phyloP scores from a whole-genome alignment of 148 eudicot genomes.

The Amaranthus cruentus region DNA sequence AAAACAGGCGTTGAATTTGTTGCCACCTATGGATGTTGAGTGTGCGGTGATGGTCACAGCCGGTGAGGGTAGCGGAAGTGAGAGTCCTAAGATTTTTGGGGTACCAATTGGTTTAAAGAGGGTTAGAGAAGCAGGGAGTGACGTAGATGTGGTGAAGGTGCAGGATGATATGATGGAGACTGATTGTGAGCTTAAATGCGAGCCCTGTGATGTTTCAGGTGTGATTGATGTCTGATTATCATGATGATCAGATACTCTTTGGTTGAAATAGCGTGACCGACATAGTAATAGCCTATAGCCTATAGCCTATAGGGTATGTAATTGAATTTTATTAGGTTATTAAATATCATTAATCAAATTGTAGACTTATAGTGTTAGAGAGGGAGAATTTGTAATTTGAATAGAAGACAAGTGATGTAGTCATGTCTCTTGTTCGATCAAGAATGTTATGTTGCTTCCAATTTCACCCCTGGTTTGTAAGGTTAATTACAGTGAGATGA shows the following conservation, averaged over 20 bases:
- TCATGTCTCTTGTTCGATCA: no score
- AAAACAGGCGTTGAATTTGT: conserved; percentile 43
- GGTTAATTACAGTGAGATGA: no score
- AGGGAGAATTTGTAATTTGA: no score
- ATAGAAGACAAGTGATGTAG: no score
- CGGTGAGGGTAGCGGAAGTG: conserved; percentile 16
- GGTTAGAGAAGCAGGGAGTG: conserved; percentile 31
- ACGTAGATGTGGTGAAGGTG: conserved; percentile 24
- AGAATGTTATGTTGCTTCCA: no score
- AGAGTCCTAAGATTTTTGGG: conserved; percentile 55
- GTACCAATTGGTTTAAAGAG: conserved; percentile 61
- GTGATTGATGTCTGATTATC: conserved; percentile 11
- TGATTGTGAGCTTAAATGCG: conserved; percentile 49
- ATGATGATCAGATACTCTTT: conserved; percentile 11
- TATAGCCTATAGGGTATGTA: no score
- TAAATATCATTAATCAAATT: no score
- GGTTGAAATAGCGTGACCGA: no score
- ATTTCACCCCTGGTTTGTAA: no score
- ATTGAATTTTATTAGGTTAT: no score
- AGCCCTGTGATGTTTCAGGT: conserved; percentile 44
- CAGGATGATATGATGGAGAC: conserved; percentile 35
- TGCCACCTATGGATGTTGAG: conserved; percentile 27
- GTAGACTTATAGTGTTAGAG: no score
- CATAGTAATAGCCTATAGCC: no score
- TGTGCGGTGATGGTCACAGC: neutral